Conservation (phyloP, 768 basidiomycete species). For the Leccinum subgranulosum region DNA sequence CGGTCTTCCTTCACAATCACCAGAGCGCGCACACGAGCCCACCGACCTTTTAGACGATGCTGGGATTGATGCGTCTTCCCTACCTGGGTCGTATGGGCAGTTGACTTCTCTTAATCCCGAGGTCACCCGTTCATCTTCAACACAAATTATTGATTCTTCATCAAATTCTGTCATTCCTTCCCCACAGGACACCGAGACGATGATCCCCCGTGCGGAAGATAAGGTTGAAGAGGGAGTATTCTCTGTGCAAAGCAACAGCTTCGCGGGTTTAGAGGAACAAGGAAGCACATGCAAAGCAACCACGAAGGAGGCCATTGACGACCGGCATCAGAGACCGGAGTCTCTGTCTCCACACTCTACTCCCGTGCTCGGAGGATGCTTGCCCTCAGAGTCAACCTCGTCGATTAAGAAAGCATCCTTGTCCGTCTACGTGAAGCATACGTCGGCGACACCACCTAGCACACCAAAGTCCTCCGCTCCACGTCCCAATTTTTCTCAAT, state of each 20-base stretch:
- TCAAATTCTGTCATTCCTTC: background rate
- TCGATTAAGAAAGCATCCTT: slow-evolving; percentile 12
- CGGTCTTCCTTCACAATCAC: slow-evolving; percentile 23
- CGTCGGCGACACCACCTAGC: slow-evolving; percentile 19
- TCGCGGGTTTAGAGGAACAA: background rate
- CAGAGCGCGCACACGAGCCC: slow-evolving; percentile 13
- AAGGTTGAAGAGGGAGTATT: background rate
- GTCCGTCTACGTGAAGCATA: slow-evolving; percentile 12
- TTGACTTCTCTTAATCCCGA: background rate
- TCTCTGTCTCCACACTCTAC: slow-evolving; percentile 62
- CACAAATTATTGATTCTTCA: slow-evolving; percentile 5
- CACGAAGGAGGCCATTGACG: background rate
- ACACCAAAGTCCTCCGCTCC: slow-evolving; percentile 12
- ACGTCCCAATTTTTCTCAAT: slow-evolving; percentile 17
- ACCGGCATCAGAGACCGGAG: slow-evolving; percentile 42
- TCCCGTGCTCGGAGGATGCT: slow-evolving; percentile 37
- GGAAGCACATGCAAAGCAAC: slow-evolving; percentile 36
- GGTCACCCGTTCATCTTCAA: background rate
- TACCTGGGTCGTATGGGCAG: slow-evolving; percentile 4
- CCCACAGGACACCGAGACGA: background rate
- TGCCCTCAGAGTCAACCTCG: slow-evolving; percentile 19
- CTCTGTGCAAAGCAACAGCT: background rate
- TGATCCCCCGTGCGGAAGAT: background rate
- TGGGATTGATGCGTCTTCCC: slow-evolving; percentile 4
- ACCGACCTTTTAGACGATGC: background rate